Percentiles rank a stretch among this genome's conserved stretches.
phyloP scores from a whole-genome alignment of 2,329 filamentous ascomycete species.

The Knufia fluminis region DNA sequence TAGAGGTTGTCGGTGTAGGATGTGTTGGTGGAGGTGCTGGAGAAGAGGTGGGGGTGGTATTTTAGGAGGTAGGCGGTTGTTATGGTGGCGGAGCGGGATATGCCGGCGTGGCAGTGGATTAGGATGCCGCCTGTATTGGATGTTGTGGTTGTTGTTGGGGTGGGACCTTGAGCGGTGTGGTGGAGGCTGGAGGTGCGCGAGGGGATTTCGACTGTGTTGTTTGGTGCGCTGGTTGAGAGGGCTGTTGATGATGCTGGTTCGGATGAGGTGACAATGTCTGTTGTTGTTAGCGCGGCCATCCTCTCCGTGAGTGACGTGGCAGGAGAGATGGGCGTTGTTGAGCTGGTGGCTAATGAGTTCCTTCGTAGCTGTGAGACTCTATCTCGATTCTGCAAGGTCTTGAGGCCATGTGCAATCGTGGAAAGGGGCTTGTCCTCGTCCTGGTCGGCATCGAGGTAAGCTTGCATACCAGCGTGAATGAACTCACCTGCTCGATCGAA shows the following conservation, averaged over 20 bases:
- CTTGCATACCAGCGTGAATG: conserved; percentile 1
- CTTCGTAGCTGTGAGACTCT: too few relatives aligned
- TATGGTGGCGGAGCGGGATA: conserved; percentile 18
- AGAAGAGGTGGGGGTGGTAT: conserved; percentile 1
- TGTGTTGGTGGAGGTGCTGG: background rate
- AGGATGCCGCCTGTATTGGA: conserved; percentile 16
- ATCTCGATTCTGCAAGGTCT: background rate
- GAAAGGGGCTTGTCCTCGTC: background rate
- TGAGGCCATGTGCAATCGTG: background rate
- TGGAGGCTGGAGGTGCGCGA: too few relatives aligned
- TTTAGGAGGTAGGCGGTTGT: conserved; percentile 14
- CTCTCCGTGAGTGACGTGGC: too few relatives aligned
- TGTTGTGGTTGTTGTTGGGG: background rate
- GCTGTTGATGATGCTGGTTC: background rate
- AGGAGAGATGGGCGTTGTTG: too few relatives aligned
- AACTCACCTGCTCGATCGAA: background rate
- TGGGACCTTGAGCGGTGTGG: background rate
- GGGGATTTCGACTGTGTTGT: too few relatives aligned
- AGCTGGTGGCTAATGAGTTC: too few relatives aligned
- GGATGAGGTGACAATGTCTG: too few relatives aligned
- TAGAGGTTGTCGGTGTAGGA: too few relatives aligned
- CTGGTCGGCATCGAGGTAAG: background rate
- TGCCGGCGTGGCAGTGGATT: conserved; percentile 18
- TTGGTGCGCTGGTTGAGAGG: background rate
- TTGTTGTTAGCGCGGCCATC: too few relatives aligned